Evolutionary conservation across 768 basidiomycete species (phyloP).

Genomic region (Bullera alba): DNA sequence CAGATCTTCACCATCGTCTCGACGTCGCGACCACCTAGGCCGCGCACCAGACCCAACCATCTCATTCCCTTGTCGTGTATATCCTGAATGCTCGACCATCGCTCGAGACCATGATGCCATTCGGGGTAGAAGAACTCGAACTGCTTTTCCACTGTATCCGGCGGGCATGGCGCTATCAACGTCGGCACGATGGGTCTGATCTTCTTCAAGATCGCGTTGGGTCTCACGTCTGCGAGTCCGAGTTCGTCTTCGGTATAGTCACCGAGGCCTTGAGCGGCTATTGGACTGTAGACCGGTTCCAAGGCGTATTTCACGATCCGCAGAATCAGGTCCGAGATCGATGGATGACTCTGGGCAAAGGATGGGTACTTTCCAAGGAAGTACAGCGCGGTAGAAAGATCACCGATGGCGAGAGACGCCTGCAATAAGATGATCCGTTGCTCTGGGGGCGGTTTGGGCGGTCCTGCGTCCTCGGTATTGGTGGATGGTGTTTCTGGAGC

Average conservation of each 20-base stretch:
- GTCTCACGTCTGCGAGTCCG: constrained; percentile 7
- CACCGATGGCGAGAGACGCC: constrained; percentile 80
- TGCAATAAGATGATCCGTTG: constrained; percentile 73
- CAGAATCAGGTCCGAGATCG: constrained; percentile 79
- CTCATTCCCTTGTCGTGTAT: constrained; percentile 69
- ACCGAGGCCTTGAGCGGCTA: neutral
- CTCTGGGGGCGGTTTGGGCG: constrained; percentile 47
- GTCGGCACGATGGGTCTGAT: constrained; percentile 59
- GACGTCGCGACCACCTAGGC: constrained; percentile 72
- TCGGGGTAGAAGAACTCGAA: constrained; percentile 88
- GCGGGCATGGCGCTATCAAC: constrained; percentile 70
- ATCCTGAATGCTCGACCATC: constrained; percentile 61
- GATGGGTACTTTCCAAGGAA: constrained; percentile 78
- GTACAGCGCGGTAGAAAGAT: constrained; percentile 66
- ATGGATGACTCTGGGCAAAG: constrained; percentile 70
- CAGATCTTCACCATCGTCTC: constrained; percentile 71
- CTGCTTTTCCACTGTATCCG: constrained; percentile 63
- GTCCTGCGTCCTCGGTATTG: constrained; percentile 47
- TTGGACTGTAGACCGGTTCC: constrained; percentile 55
- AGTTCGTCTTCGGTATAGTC: constrained; percentile 7
- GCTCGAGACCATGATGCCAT: constrained; percentile 67
- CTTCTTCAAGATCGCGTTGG: neutral
- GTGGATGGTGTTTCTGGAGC: constrained; percentile 48
- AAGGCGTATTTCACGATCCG: constrained; percentile 67
- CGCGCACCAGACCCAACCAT: constrained; percentile 68